Evolutionary conservation across 148 eudicot genomes (phyloP), one percentile per base, ranked within the genome.

Genomic region (Fagopyrum esculentum): DNA sequence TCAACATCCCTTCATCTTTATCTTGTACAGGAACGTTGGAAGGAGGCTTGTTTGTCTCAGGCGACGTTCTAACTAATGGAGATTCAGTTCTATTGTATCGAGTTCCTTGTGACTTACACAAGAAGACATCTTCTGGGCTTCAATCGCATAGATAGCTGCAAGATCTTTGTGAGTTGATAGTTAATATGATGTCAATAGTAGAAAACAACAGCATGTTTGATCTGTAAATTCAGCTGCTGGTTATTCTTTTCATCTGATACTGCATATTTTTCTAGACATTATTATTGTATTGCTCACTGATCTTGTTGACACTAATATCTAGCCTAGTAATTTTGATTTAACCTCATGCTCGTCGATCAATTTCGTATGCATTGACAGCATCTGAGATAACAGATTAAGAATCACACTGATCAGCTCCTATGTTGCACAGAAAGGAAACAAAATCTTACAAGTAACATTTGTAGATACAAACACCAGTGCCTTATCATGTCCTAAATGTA

Each of bases 21-120:
- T 26, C 13, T 55, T 44, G 50, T 74, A 49, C 68, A 74, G 76
- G 76, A 30, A 29, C 10, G 7, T 74, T 52, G 76, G 76, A 10
- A 74, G 76, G 61, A 52, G 76, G 29, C 64, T 74, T 9, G 66
- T 29, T 56, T 75, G 19, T 56, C 13, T 44, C 1, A 57, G 40
- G n/a, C 22, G 75, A 71, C 29, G 71, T 40, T 66, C 71, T 35
- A 19, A 66, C 71, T 66, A 19, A 66, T 66, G 47, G 15, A 66
- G 46, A 40, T 64, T 64, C 45, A 8, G 9, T 64, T 64, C 30
- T 64, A 40, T 64, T 12, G 70, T 15, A 64, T 40, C n/a, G 71
- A 13, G 71, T 43, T 66, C 43, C 45, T 64, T 15, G 35, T 40
- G 71, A 43, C 35, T 66, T 66, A 66, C 71, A 66, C 71, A 40